These are phyloP conservation scores for Populus trichocarpa DNA, from an alignment of 441 rosid genomes.

Conservation along the genomic window DNA sequence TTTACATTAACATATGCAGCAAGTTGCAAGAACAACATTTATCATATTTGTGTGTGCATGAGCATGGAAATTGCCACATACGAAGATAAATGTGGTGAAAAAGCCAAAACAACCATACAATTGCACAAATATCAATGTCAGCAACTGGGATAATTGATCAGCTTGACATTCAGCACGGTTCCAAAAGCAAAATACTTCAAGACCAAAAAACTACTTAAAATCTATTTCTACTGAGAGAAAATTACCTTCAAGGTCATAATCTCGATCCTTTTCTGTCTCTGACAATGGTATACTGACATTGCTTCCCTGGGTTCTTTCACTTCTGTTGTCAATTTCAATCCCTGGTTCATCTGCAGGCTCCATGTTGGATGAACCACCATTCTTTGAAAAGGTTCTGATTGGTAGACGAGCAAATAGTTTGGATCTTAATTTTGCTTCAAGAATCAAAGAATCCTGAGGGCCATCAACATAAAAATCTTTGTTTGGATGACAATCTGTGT, in stretches of 20 bases:
- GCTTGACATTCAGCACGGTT: not conserved
- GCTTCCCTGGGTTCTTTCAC: conserved; percentile 57
- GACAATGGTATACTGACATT: conserved; percentile 43
- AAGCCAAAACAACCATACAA: not conserved
- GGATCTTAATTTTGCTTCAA: conserved; percentile 87
- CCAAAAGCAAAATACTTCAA: not conserved
- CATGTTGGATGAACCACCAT: conserved; percentile 34
- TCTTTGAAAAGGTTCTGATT: conserved; percentile 45
- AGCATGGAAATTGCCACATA: not conserved
- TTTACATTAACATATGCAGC: not conserved
- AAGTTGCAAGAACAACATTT: not conserved
- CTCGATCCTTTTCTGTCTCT: conserved; percentile 40
- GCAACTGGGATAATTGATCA: not conserved
- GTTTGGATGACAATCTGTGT: conserved; percentile 15
- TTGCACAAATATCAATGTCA: not conserved
- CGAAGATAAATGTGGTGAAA: not conserved
- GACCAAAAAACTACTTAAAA: conserved; percentile 4
- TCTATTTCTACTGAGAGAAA: not conserved
- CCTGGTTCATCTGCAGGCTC: conserved; percentile 47
- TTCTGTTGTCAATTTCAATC: conserved; percentile 53
- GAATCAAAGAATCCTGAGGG: conserved; percentile 53
- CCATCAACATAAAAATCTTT: conserved; percentile 25
- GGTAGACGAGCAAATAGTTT: conserved; percentile 70
- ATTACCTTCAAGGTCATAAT: conserved; percentile 50
- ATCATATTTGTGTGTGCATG: not conserved